A percentile compares a stretch with the other conserved stretches of the same genome.
Evolutionary conservation across 345 rosid species (phyloP).

Genomic region (Salix udensis): DNA sequence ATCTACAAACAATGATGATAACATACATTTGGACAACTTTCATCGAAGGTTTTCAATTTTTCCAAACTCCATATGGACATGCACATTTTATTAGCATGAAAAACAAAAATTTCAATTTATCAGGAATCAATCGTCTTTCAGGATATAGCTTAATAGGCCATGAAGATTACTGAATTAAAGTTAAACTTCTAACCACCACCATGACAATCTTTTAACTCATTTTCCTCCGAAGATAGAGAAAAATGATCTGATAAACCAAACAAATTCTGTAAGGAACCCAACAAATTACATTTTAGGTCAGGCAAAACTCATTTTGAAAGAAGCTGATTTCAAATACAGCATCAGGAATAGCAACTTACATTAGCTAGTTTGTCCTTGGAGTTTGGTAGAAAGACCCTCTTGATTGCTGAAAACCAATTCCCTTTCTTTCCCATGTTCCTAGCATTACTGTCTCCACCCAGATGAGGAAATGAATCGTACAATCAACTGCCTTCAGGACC

Average conservation of each 20-base stretch:
- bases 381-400: slow-evolving; percentile 64
- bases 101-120: neutral
- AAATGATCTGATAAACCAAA: neutral
- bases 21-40: neutral
- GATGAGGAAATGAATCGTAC: slow-evolving; percentile 15
- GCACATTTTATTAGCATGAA: neutral
- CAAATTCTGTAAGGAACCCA: neutral
- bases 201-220: neutral
- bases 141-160: neutral
- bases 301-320: neutral
- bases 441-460: slow-evolving; percentile 59
- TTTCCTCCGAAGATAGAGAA: neutral
- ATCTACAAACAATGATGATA: neutral
- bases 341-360: slow-evolving; percentile 40
- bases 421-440: slow-evolving; percentile 86
- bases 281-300: neutral
- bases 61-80: neutral
- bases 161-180: neutral
- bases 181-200: neutral
- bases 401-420: slow-evolving; percentile 92
- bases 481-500: slow-evolving; percentile 20
- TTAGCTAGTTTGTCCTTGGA: slow-evolving; percentile 66
- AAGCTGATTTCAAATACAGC: neutral
- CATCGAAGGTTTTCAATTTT: neutral
- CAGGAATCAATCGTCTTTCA: neutral